Evolutionary conservation across 768 basidiomycete species (phyloP), one percentile per base, ranked within the genome.

Genomic region (Boletus rubropictus): DNA sequence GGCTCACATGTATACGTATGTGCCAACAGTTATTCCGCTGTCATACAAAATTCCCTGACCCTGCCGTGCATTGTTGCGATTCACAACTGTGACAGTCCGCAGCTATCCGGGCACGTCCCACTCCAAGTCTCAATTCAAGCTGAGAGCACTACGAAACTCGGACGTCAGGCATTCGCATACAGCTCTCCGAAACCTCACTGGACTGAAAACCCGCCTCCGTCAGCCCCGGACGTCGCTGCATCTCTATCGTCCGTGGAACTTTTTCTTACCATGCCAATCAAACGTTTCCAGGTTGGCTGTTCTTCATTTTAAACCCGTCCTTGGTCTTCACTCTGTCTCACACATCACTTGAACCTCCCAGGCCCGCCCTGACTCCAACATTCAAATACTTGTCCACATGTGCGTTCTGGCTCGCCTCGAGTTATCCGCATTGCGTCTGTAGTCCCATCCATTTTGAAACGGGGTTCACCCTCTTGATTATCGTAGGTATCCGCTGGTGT

Each of bases 241-340:
- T 29, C 29, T 14, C 33, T 2, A 12, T 15, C 15, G 3, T 12
- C 14, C 20, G 9, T 8, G 20, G 24, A 41, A 31, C 39, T 34
- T 11, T 41, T 33, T 39, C 42, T n/a, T 10, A 17, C 40, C 59
- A 58, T 49, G 51, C 61, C 50, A 43, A 54, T 53, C 43, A 57
- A 63, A 54, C 58, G 52, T 61, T 62, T 53, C 14, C 29, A 18
- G 34, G 29, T 11, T 37, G 50, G 34, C 61, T 44, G 58, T 57
- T 39, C 14, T 41, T 60, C 57, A 40, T 50, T 43, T 58, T 18
- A 38, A 12, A 20, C 4, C 35, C 29, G 42, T 29, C 46, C 44
- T 46, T n/a, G 34, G 34, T 33, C 38, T 45, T 53, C 48, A 42
- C 47, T 32, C 27, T 42, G 25, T 38, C 34, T 22, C 45, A 44